Conservation (phyloP, 495 filamentous ascomycete genomes). For the Penicilliopsis zonata region DNA sequence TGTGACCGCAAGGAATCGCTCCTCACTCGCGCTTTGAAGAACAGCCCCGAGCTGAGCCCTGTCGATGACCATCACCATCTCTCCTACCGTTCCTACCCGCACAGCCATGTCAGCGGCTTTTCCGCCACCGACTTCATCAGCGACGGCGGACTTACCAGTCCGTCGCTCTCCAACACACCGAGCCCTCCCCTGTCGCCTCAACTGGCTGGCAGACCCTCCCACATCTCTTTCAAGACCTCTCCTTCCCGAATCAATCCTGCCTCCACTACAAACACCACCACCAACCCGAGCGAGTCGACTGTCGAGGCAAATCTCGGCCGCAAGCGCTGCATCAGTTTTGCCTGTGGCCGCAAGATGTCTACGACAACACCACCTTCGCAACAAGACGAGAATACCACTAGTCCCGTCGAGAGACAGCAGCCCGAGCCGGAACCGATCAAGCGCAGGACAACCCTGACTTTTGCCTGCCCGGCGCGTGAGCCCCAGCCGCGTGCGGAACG, state of each 20-base stretch:
- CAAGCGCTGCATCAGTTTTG: constrained; percentile 89
- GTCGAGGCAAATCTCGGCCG: constrained; percentile 48
- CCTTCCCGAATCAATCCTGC: constrained; percentile 23
- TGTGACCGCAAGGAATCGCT: constrained; percentile 56
- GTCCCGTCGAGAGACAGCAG: too few relatives aligned
- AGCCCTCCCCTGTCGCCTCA: constrained; percentile 62
- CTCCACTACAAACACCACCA: too few relatives aligned
- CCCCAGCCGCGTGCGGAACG: constrained; percentile 17
- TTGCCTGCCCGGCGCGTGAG: constrained; percentile 45
- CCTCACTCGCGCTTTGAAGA: constrained; percentile 66
- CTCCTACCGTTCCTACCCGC: constrained; percentile 52
- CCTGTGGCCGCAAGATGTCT: constrained; percentile 47
- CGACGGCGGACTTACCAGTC: constrained; percentile 84
- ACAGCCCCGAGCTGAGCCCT: constrained; percentile 42
- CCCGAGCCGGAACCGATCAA: constrained; percentile 20
- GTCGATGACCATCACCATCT: constrained; percentile 26
- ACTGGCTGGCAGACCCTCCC: constrained; percentile 12
- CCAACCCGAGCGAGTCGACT: constrained; percentile 23
- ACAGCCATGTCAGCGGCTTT: constrained; percentile 62
- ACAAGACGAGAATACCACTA: too few relatives aligned
- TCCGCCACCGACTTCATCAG: constrained; percentile 84
- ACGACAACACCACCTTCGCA: constrained; percentile 8
- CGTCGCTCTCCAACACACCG: constrained; percentile 73
- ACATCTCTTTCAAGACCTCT: constrained; percentile 13
- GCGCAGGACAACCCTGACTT: constrained; percentile 45